Percentiles rank a stretch among this genome's conserved stretches.
phyloP scores from a whole-genome alignment of 1,284 basidiomycete genomes.

The Porodaedalea pini region DNA sequence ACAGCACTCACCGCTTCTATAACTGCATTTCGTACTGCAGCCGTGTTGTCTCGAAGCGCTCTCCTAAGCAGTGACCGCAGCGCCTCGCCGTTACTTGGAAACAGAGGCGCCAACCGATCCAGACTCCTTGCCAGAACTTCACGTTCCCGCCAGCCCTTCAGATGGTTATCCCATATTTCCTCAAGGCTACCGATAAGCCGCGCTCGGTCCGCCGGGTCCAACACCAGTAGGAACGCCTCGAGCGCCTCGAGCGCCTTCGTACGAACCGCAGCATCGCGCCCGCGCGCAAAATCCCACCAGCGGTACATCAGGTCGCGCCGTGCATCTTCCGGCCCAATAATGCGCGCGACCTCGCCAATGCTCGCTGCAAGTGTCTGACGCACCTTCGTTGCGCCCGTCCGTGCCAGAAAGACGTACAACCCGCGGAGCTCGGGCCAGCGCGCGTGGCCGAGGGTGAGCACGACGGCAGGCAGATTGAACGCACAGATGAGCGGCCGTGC shows the following conservation, averaged over 20 bases:
- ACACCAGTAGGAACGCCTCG: conserved; percentile 52
- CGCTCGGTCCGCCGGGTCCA: conserved; percentile 49
- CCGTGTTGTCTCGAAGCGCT: conserved; percentile 77
- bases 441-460: conserved; percentile 72
- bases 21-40: conserved; percentile 80
- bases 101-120: conserved; percentile 42
- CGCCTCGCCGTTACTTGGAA: conserved; percentile 22
- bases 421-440: conserved; percentile 79
- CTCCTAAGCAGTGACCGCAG: conserved; percentile 51
- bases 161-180: conserved; percentile 58
- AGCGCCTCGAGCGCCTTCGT: conserved; percentile 66
- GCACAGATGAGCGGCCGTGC: conserved; percentile 85
- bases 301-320: conserved; percentile 70
- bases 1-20: conserved; percentile 55
- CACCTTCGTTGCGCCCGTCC: conserved; percentile 59
- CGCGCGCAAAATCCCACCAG: conserved; percentile 62
- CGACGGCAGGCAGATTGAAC: conserved; percentile 93
- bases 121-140: conserved; percentile 65
- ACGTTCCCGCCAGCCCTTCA: conserved; percentile 82
- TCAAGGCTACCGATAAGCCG: conserved; percentile 53
- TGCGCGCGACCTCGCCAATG: conserved; percentile 84
- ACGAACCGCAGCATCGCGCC: conserved; percentile 68
- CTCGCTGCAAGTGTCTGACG: conserved; percentile 81
- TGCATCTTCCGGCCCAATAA: conserved; percentile 73
- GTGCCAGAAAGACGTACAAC: conserved; percentile 64